A percentile compares a stretch with the other conserved stretches of the same genome.
phyloP scores from a whole-genome alignment of 768 basidiomycete species.

The Roridomyces roridus region DNA sequence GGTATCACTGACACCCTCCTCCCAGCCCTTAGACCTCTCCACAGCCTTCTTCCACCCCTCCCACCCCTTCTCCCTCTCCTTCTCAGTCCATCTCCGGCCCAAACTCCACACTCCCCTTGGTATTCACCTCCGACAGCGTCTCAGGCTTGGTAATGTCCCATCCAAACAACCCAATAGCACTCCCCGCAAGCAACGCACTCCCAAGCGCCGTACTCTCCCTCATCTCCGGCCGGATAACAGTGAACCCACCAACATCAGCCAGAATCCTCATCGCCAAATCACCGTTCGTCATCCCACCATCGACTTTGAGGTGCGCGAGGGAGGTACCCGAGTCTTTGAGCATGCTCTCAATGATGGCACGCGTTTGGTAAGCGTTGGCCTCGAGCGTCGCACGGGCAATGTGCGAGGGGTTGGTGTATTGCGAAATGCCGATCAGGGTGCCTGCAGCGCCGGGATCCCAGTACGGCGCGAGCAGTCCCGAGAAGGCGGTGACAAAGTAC shows the following conservation, averaged over 20 bases:
- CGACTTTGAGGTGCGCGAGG: conserved; percentile 89
- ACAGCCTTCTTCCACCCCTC: conserved; percentile 89
- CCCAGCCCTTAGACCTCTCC: conserved; percentile 84
- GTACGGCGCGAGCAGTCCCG: conserved; percentile 94
- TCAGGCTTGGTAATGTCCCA: conserved; percentile 90
- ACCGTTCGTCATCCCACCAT: conserved; percentile 98
- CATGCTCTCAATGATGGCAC: conserved; percentile 96
- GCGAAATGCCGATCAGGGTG: conserved; percentile 82
- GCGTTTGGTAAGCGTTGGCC: conserved; percentile 95
- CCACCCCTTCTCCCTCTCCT: conserved; percentile 70
- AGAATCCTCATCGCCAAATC: conserved; percentile 87
- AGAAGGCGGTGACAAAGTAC: conserved; percentile 97
- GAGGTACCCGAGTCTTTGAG: conserved; percentile 84
- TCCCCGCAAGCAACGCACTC: conserved; percentile 91
- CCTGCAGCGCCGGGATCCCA: conserved; percentile 96
- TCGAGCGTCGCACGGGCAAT: conserved; percentile 95
- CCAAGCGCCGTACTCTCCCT: conserved; percentile 98
- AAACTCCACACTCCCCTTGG: conserved; percentile 79
- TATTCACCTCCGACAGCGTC: conserved; percentile 87
- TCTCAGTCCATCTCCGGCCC: conserved; percentile 56
- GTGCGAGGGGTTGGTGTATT: conserved; percentile 91
- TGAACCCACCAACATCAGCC: conserved; percentile 91
- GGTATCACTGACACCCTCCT: conserved; percentile 54
- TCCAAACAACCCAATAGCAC: conserved; percentile 86
- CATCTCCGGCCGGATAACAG: conserved; percentile 94